Evolutionary conservation across 1,139 yeast species (phyloP), one percentile per base, ranked within the genome.

Genomic region (Magnusiomyces fungicola): DNA sequence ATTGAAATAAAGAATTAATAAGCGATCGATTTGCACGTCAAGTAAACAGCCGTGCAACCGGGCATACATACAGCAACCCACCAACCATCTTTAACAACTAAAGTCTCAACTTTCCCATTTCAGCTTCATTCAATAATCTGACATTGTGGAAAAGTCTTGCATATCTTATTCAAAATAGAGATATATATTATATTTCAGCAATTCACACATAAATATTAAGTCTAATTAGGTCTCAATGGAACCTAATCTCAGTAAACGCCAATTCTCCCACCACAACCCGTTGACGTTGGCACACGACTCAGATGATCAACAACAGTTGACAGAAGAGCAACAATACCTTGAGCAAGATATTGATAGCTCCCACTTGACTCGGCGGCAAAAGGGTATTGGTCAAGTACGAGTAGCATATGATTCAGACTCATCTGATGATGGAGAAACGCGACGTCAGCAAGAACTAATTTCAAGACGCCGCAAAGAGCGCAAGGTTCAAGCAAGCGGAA

Each of bases 401-500:
- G 48, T 63, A 18, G 68, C 60, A 24, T 58, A 55, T 36, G 62
- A 60, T 29, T 58, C 62, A 3, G 64, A 61, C 43, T 60, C 65
- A 1, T 60, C 62, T 7, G 69, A 63, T 27, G 63, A 61, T 30
- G 65, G 59, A 24, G 51, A 47, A 43, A 46, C 55, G 19, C 39
- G 61, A 25, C 50, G 61, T 25, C 53, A 51, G 25, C 33, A 18
- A 18, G 46, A 49, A 2, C 34, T 41, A 10, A 41, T 41, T 25
- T 18, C 41, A 2, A 22, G 22, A 37, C 21, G 41, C 6, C 24
- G 16, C 21, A 22, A 30, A 12, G 44, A 41, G 29, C 23, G 21
- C 6, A 19, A 16, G 29, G 45, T 46, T 3, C 45, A 45, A 10
- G 32, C 41, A 29, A 47, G 43, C 34, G 41, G 24, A 24, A 44